Evolutionary conservation across 208 protist species (phyloP).

Genomic region (Blastocrithidia nonstop): DNA sequence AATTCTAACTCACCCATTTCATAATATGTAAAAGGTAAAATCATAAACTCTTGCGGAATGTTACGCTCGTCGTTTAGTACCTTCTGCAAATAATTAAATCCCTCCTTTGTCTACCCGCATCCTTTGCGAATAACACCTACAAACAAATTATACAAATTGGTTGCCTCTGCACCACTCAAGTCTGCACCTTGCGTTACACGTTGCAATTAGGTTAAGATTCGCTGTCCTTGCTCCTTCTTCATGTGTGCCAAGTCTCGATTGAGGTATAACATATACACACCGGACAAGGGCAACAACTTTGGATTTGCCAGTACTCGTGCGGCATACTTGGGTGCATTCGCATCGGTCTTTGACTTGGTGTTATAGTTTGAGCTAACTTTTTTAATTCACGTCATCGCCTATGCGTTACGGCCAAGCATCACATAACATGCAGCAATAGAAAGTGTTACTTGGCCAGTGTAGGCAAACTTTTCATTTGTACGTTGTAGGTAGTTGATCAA

Average conservation of each 20-base stretch:
- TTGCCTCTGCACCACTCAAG: slow-evolving; percentile 45
- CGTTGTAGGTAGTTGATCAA: slow-evolving; percentile 47
- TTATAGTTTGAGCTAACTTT: slow-evolving; percentile 80
- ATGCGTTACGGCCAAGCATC: slow-evolving; percentile 54
- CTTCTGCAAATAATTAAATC: slow-evolving; percentile 35
- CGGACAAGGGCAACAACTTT: slow-evolving; percentile 53
- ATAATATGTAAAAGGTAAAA: slow-evolving; percentile 80
- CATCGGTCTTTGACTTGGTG: slow-evolving; percentile 79
- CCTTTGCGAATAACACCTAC: slow-evolving; percentile 82
- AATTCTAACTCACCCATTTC: slow-evolving; percentile 78
- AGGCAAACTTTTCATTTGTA: slow-evolving; percentile 72
- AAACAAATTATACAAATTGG: slow-evolving; percentile 76
- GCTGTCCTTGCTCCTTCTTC: slow-evolving; percentile 57
- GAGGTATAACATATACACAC: slow-evolving; percentile 83
- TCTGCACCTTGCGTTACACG: slow-evolving; percentile 46
- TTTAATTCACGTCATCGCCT: slow-evolving; percentile 54
- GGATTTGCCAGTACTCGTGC: slow-evolving; percentile 54
- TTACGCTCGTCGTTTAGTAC: slow-evolving; percentile 70
- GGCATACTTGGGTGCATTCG: slow-evolving; percentile 79
- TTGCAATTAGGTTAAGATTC: slow-evolving; percentile 47
- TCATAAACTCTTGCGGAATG: slow-evolving; percentile 74
- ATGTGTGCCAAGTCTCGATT: slow-evolving; percentile 85
- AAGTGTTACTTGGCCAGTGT: slow-evolving; percentile 74
- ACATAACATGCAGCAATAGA: slow-evolving; percentile 71
- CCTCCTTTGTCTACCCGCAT: slow-evolving; percentile 40